These are phyloP conservation scores for Saccharomycopsis selenospora DNA, from an alignment of 805 yeast genomes.

Conservation along the genomic window DNA sequence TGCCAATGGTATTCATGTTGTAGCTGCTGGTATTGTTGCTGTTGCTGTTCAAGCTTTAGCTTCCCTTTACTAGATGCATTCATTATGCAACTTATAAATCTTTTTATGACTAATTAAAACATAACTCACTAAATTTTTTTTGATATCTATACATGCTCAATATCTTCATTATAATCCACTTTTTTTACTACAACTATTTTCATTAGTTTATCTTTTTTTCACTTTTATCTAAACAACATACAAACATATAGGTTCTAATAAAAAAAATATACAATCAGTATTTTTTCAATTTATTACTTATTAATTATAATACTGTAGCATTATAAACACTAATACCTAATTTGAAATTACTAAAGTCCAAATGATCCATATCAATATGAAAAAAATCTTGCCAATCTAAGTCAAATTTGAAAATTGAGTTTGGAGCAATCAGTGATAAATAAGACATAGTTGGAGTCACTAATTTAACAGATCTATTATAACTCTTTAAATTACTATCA, in stretches of 20 bases:
- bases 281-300: too few species aligned
- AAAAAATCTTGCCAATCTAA: slow-evolving; percentile 32
- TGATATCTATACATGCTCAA: too few species aligned
- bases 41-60: background rate
- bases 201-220: too few species aligned
- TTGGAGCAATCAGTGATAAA: slow-evolving; percentile 21
- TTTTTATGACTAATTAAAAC: too few species aligned
- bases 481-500: slow-evolving; percentile 7
- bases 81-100: too few species aligned
- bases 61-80: background rate
- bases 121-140: too few species aligned
- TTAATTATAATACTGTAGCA: too few species aligned
- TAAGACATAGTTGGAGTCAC: slow-evolving; percentile 22
- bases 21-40: background rate
- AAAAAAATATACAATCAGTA: too few species aligned
- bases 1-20: background rate
- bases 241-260: too few species aligned
- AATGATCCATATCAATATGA: slow-evolving; percentile 71
- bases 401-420: slow-evolving; percentile 16
- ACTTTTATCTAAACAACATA: too few species aligned
- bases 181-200: too few species aligned
- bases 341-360: slow-evolving; percentile 41
- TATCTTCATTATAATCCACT: too few species aligned
- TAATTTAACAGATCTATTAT: background rate
- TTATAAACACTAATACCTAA: background rate